Base-by-base conservation (phyloP, 2,329 filamentous ascomycete genomes). In the Fusarium sp. region DNA sequence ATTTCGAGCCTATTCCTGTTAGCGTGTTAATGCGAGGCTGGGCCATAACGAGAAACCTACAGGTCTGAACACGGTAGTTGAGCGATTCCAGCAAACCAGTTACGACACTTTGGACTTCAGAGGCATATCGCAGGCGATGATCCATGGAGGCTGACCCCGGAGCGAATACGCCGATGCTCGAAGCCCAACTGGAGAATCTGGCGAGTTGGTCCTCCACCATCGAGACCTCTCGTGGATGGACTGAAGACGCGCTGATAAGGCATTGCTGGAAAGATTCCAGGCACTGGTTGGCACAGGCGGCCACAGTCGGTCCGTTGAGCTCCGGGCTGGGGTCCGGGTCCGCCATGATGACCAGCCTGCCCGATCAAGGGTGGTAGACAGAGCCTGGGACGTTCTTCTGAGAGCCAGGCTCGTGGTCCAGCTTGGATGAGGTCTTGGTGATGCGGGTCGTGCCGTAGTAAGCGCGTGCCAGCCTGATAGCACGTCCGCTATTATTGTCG, bases 131-230 rank as follows among this genome's bases (percentile, higher is more conserved):
- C 2, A 76, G 43, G 7, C 72, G 66, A 34, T 75, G 68, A 43
- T 77, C 75, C 56, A 77, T 27, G 4, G 72, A 75, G 0, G n/a
- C 66, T 34, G 65, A 45, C 1, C 60, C 61, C 0, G 16, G 5
- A 2, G 45, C 62, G 30, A 77, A 75, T 14, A 74, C 72, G 1
- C 66, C 48, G 11, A 73, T 75, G 18, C 16, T 67, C 6, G 66
- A 20, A 6, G 64, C 20, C 75, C 75, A 77, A 6, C 45, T 39
- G 13, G 65, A 75, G 48, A 77, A 76, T 1, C 68, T 71, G 3
- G 75, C 72, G 10, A 74, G 23, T 30, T 77, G 75, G 23, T 76
- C 70, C 13, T 76, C 74, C 3, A 76, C 67, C 48, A 54, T 54
- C 1, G 48, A 54, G 27, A 32, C 25, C 16, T 54, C 48, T n/a